Base-by-base conservation (phyloP, 2,329 filamentous ascomycete genomes). In the Rasamsonia emersonii region DNA sequence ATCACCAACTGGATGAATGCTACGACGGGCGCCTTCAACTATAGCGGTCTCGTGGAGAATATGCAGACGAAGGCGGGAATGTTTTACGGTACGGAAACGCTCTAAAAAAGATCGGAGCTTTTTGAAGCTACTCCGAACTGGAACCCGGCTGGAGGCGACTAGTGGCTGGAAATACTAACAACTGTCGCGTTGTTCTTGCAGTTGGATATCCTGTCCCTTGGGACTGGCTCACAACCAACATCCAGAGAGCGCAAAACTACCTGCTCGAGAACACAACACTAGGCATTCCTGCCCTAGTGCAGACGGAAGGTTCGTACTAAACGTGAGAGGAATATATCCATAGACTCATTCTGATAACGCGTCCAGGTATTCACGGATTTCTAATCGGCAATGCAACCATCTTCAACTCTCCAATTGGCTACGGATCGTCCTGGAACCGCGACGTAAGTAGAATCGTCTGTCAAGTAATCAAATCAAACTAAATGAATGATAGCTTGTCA, bases 351-450 rank as follows among this genome's bases (percentile, higher is more conserved):
- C 18, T 20, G 13, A 10, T 10, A 20, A 13, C 3, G 8, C 10
- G 10, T 28, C 3, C 11, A 51, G 48, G 49, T 21, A 79, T 86
- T 26, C 81, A 86, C 46, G 82, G 80, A 1, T 77, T 85, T 42
- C 62, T 84, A 18, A 71, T 79, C 25, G 71, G 72, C 7, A 85
- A 85, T 51, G 80, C 79, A 3, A 86, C 82, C 2, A 82, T 86
- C 37, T 86, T 85, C 64, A 86, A 85, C 56, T 82, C 77, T 1
- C 81, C 82, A 0, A 84, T 86, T 43, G 80, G 65, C 5, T 73
- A 81, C 32, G 80, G 74, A 10, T 83, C 78, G 47, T 79, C 79
- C 0, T 86, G 77, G 62, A 82, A 86, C 49, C 70, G 71, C 0
- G 65, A 67, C 21, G 56, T 59, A 42, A 34, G 43, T 9, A 9